phyloP scores from a whole-genome alignment of 2,329 filamentous ascomycete genomes.

The Fusarium sambucinum region DNA sequence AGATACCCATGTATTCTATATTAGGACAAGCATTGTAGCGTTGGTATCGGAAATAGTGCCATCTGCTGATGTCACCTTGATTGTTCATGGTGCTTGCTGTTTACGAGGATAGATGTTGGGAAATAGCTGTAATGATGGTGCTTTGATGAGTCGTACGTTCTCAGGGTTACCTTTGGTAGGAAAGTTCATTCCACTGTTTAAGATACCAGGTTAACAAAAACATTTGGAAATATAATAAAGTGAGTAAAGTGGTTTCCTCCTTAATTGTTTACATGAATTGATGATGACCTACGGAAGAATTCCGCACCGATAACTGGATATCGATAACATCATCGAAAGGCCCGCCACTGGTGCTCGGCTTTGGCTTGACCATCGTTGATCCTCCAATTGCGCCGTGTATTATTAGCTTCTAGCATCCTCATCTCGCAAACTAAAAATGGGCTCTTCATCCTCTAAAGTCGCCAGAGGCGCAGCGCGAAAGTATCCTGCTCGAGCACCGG shows the following conservation, averaged over 20 bases:
- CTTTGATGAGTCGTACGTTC: not conserved
- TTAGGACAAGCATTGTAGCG: not conserved
- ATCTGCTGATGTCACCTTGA: not conserved
- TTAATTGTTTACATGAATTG: not conserved
- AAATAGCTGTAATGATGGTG: not conserved
- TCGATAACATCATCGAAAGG: constrained; percentile 36
- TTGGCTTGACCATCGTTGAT: not conserved
- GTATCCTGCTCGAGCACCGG: constrained; percentile 58
- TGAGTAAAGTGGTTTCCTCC: not conserved
- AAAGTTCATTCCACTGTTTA: not conserved
- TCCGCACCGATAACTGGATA: constrained; percentile 32
- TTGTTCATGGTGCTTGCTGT: not conserved
- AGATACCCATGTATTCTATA: not conserved
- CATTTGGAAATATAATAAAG: not conserved
- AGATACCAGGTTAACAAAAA: not conserved
- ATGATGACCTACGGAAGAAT: constrained; percentile 44
- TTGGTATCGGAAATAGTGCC: not conserved
- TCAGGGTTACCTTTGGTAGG: not conserved
- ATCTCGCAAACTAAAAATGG: constrained; percentile 50
- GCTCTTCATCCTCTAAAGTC: constrained; percentile 61
- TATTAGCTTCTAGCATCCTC: not conserved
- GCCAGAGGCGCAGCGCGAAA: constrained; percentile 56
- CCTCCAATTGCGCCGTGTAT: constrained; percentile 4
- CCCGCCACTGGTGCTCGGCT: constrained; percentile 15
- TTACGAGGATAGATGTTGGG: not conserved